Percentiles rank a stretch among this genome's conserved stretches.
phyloP scores from a whole-genome alignment of 2,329 filamentous ascomycete genomes.

The Spiromastix sp. region DNA sequence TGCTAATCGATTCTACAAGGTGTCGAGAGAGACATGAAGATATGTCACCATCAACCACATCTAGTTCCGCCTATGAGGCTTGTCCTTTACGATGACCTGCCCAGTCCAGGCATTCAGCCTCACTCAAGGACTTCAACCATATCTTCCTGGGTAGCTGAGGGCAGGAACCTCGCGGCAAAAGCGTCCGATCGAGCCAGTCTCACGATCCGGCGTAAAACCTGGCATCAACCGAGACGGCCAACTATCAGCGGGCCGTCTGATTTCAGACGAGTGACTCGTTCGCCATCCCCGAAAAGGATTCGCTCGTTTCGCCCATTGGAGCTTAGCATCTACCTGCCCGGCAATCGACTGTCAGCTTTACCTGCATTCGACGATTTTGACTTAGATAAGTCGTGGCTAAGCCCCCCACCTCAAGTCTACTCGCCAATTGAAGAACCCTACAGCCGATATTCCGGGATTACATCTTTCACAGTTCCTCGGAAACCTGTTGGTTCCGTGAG shows the following conservation, averaged over 20 bases:
- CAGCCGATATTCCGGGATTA: background rate
- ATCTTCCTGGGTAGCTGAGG: slow-evolving; percentile 30
- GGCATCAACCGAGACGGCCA: slow-evolving; percentile 19
- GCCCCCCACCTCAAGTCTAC: slow-evolving; percentile 25
- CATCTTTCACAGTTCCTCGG: slow-evolving; percentile 20
- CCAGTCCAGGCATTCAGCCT: slow-evolving; percentile 19
- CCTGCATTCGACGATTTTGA: slow-evolving; percentile 33
- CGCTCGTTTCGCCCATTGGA: slow-evolving; percentile 33
- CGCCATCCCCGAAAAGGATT: slow-evolving; percentile 10
- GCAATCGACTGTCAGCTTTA: slow-evolving; percentile 34
- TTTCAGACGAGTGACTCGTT: slow-evolving; percentile 30
- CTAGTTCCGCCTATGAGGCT: slow-evolving; percentile 38
- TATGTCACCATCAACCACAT: slow-evolving; percentile 37
- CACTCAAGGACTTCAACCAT: slow-evolving; percentile 25
- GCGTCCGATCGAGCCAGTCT: slow-evolving; percentile 33
- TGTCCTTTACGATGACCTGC: slow-evolving; percentile 30
- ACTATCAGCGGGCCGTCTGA: slow-evolving; percentile 34
- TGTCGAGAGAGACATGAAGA: slow-evolving; percentile 32
- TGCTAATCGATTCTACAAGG: slow-evolving; percentile 21
- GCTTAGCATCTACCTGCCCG: slow-evolving; percentile 36
- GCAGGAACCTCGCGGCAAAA: slow-evolving; percentile 27
- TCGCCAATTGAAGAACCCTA: slow-evolving; percentile 12
- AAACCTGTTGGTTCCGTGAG: slow-evolving; percentile 27
- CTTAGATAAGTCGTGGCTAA: slow-evolving; percentile 19
- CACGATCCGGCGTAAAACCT: slow-evolving; percentile 25